A percentile compares a stretch with the other conserved stretches of the same genome.
These are phyloP conservation scores for Blastobotrys aristatus DNA, from an alignment of 1,139 yeast genomes.

Conservation along the genomic window DNA sequence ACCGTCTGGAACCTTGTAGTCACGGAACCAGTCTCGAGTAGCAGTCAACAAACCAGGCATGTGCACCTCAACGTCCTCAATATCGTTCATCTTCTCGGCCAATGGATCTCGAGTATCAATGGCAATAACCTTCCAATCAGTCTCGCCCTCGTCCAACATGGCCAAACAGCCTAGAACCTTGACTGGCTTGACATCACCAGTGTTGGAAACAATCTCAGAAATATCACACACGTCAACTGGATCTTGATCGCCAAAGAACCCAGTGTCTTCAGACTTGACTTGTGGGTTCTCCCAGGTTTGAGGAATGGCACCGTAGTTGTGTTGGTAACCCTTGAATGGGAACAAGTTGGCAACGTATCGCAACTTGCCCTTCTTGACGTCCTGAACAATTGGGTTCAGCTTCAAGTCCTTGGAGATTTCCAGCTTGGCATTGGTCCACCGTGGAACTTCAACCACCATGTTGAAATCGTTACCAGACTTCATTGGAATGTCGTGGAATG, in stretches of 20 bases:
- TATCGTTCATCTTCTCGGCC: slow-evolving; percentile 64
- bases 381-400: slow-evolving; percentile 83
- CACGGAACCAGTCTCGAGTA: slow-evolving; percentile 86
- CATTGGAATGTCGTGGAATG: slow-evolving; percentile 88
- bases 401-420: slow-evolving; percentile 65
- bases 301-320: slow-evolving; percentile 91
- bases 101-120: slow-evolving; percentile 71
- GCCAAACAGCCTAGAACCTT: slow-evolving; percentile 86
- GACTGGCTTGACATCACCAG: slow-evolving; percentile 77
- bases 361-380: slow-evolving; percentile 75
- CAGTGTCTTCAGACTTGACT: slow-evolving; percentile 58
- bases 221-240: slow-evolving; percentile 90
- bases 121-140: slow-evolving; percentile 89
- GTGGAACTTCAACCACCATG: slow-evolving; percentile 86
- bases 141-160: slow-evolving; percentile 84
- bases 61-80: slow-evolving; percentile 68
- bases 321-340: slow-evolving; percentile 89
- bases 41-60: slow-evolving; percentile 80
- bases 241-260: slow-evolving; percentile 71
- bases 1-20: slow-evolving; percentile 87
- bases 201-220: slow-evolving; percentile 63
- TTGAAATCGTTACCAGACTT: slow-evolving; percentile 41
- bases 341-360: slow-evolving; percentile 82
- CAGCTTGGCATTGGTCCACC: slow-evolving; percentile 88
- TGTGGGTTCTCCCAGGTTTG: slow-evolving; percentile 95